Percentiles rank a stretch among this genome's conserved stretches.
These are phyloP conservation scores for Trypanosoma lewisi DNA, from an alignment of 208 protist species.

Conservation along the genomic window DNA sequence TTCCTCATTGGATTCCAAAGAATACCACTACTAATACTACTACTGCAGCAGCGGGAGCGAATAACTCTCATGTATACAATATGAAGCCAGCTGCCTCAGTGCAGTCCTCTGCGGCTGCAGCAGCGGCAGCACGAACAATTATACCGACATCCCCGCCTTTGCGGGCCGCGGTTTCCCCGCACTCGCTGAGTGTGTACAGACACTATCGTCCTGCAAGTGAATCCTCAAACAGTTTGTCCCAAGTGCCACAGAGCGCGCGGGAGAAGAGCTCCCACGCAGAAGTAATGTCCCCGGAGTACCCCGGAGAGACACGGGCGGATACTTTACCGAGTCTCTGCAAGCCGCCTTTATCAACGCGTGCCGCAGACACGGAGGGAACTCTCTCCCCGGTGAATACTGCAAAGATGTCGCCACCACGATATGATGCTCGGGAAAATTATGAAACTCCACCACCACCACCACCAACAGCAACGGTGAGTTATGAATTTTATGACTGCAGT, in stretches of 20 bases:
- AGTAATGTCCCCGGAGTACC: background rate
- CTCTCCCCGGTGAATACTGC: background rate
- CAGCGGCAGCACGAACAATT: background rate
- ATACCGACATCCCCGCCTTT: conserved; percentile 37
- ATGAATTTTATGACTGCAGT: conserved; percentile 34
- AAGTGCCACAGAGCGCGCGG: background rate
- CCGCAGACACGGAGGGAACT: background rate
- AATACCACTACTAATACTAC: too few species aligned
- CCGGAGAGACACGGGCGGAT: background rate
- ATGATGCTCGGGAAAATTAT: background rate
- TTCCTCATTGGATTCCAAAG: too few species aligned
- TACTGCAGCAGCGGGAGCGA: too few species aligned
- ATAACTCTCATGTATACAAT: background rate
- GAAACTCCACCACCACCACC: background rate
- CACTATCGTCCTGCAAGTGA: conserved; percentile 5
- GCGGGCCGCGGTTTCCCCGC: conserved; percentile 51
- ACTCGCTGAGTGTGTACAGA: conserved; percentile 28
- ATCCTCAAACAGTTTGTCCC: background rate
- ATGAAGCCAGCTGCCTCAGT: background rate
- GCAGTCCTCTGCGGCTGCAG: background rate
- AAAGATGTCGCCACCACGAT: background rate
- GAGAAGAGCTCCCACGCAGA: background rate
- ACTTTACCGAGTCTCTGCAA: background rate
- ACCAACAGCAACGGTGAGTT: too few species aligned
- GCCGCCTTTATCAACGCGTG: too few species aligned